Conservation (phyloP, 2,329 filamentous ascomycete genomes). For the Cladosporium sp. region DNA sequence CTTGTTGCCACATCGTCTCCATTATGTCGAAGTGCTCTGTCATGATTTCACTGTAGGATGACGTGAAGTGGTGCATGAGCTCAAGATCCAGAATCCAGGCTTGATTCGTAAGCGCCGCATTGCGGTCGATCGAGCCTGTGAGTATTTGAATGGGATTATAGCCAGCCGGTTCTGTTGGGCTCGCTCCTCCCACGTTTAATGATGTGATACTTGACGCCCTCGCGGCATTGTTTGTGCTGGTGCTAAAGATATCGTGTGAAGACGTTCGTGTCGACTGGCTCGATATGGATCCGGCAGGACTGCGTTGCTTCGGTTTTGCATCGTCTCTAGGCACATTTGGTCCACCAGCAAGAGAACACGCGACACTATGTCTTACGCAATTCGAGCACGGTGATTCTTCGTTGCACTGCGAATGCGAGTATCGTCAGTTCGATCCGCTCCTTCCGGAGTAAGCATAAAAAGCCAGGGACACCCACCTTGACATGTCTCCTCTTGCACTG, state of each 20-base stretch:
- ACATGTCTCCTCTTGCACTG: constrained; percentile 32
- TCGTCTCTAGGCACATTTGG: constrained; percentile 28
- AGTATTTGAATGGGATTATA: constrained; percentile 21
- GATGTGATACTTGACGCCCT: constrained; percentile 15
- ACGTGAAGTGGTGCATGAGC: constrained; percentile 28
- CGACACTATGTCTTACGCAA: constrained; percentile 27
- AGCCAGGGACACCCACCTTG: constrained; percentile 22
- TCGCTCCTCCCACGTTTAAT: constrained; percentile 8
- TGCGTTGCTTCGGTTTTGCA: constrained; percentile 20
- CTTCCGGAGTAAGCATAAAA: background rate
- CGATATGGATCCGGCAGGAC: constrained; percentile 21
- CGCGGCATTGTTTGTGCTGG: constrained; percentile 3
- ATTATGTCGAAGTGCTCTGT: constrained; percentile 20
- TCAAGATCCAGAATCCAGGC: constrained; percentile 27
- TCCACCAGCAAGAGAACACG: constrained; percentile 30
- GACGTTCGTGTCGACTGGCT: constrained; percentile 14
- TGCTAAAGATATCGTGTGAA: constrained; percentile 14
- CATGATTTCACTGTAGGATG: constrained; percentile 16
- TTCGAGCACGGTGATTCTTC: constrained; percentile 30
- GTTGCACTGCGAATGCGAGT: constrained; percentile 23
- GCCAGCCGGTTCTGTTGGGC: constrained; percentile 3
- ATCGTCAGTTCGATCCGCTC: background rate
- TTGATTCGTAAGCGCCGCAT: constrained; percentile 17
- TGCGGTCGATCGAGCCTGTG: constrained; percentile 24
- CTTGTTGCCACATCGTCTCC: constrained; percentile 26